Evolutionary conservation across 257 asterid species (phyloP).

Genomic region (Scutellaria galericulata): DNA sequence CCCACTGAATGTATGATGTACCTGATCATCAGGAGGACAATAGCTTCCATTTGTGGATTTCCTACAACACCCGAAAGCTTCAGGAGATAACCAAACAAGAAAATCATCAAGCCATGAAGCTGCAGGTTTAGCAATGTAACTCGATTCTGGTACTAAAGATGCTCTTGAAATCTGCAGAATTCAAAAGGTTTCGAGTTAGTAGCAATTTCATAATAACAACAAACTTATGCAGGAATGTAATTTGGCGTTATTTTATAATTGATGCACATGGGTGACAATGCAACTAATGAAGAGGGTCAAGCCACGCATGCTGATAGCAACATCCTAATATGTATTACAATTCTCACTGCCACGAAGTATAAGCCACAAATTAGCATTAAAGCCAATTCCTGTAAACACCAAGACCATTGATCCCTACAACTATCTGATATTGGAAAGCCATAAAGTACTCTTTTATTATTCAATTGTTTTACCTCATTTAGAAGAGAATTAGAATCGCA

Average conservation of each 20-base stretch:
- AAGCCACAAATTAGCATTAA: too few species aligned
- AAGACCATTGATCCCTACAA: too few species aligned
- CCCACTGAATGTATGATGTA: constrained; percentile 23
- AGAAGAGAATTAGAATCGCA: constrained; percentile 91
- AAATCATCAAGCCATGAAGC: constrained; percentile 99
- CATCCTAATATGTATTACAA: too few species aligned
- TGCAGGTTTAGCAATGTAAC: constrained; percentile 98
- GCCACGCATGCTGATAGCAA: too few species aligned
- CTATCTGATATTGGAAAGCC: neutral
- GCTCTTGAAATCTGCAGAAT: constrained; percentile 86
- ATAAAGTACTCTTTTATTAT: neutral
- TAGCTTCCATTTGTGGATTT: constrained; percentile 85
- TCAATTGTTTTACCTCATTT: constrained; percentile 72
- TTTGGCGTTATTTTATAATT: too few species aligned
- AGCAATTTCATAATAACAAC: neutral
- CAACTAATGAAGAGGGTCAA: too few species aligned
- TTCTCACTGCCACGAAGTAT: too few species aligned
- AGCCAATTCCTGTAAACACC: too few species aligned
- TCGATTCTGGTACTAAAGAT: constrained; percentile 82
- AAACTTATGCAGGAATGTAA: too few species aligned
- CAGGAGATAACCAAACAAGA: constrained; percentile 97
- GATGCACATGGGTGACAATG: too few species aligned
- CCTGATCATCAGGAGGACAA: constrained; percentile 99
- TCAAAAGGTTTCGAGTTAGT: constrained; percentile 19
- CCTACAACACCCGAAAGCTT: constrained; percentile 98